These are phyloP conservation scores for Triglochin maritima DNA, from an alignment of 106 monocot species.

Conservation along the genomic window DNA sequence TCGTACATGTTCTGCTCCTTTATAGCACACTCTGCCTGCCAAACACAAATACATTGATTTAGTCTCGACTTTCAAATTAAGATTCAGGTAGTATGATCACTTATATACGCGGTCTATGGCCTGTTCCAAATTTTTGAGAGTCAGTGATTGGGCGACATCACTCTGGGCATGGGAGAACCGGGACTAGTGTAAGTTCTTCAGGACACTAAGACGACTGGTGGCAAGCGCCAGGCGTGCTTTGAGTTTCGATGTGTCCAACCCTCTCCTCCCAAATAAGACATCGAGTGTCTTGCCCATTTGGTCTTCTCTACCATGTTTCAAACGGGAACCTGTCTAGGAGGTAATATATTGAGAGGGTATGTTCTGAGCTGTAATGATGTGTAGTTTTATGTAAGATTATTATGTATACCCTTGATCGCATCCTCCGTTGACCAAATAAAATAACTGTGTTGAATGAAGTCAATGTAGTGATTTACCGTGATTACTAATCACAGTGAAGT, in stretches of 20 bases:
- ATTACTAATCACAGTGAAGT: too few species aligned
- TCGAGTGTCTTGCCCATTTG: conserved; percentile 6
- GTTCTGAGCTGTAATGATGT: too few species aligned
- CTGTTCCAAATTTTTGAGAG: background rate
- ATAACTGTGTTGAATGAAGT: too few species aligned
- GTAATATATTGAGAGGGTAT: too few species aligned
- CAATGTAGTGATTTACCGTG: too few species aligned
- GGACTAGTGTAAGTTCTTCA: conserved; percentile 6
- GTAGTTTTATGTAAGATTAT: too few species aligned
- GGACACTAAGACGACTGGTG: background rate
- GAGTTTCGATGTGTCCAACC: conserved; percentile 5
- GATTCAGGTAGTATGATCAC: background rate
- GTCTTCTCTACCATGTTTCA: background rate
- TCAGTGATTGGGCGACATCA: conserved; percentile 3
- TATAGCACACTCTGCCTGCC: conserved; percentile 12
- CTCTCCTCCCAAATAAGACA: conserved; percentile 1
- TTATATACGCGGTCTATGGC: conserved; percentile 3
- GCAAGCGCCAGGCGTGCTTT: conserved; percentile 5
- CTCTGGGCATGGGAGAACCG: conserved; percentile 1
- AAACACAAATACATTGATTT: background rate
- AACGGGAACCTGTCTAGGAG: too few species aligned
- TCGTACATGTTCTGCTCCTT: conserved; percentile 18
- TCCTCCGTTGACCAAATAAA: too few species aligned
- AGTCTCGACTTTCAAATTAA: background rate
- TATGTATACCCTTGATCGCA: too few species aligned